A percentile compares a stretch with the other conserved stretches of the same genome.
Conservation (phyloP, 129 eudicot genomes). For the Helianthus annuus region HanXRQr2.0-SUNRISE NC_035436.2:95368599-95369098, state of each 20-base stretch:
- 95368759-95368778: constrained; percentile 22
- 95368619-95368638: constrained; percentile 21
- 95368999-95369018: neutral
- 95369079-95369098: neutral
- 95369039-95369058: constrained; percentile 11
- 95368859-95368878: neutral
- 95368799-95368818: constrained; percentile 25
- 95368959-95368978: constrained; percentile 1
- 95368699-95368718: constrained; percentile 16
- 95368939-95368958: constrained; percentile 1
- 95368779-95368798: neutral
- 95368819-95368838: neutral
- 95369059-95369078: neutral
- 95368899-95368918: neutral
- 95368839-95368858: constrained; percentile 15
- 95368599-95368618: neutral
- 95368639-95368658: constrained; percentile 13
- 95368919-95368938: neutral
- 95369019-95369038: constrained; percentile 8
- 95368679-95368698: constrained; percentile 4
- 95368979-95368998: neutral
- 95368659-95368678: constrained; percentile 10
- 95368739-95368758: constrained; percentile 1
- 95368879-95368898: neutral
- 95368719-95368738: constrained; percentile 12